phyloP scores from a whole-genome alignment of 805 yeast genomes.

The Nakazawaea wyomingensis region DNA sequence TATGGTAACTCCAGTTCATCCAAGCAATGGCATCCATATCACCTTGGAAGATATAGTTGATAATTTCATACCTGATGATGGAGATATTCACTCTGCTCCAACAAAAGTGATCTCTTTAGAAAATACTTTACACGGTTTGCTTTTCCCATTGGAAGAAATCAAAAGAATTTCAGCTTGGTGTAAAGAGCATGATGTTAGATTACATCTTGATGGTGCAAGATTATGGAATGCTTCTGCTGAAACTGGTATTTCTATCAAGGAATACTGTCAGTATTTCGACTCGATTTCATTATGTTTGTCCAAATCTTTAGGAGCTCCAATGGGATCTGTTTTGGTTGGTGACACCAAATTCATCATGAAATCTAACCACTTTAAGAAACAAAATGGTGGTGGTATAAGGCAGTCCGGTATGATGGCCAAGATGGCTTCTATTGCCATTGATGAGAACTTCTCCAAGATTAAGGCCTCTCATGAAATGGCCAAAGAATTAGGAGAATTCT shows the following conservation, averaged over 20 bases:
- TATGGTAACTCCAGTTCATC: constrained; percentile 80
- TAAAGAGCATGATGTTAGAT: constrained; percentile 44
- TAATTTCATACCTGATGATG: constrained; percentile 63
- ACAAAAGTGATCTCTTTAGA: constrained; percentile 81
- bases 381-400: constrained; percentile 90
- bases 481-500: constrained; percentile 44
- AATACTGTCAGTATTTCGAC: constrained; percentile 75
- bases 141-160: constrained; percentile 78
- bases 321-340: constrained; percentile 85
- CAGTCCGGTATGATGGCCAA: constrained; percentile 78
- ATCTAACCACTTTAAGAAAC: constrained; percentile 85
- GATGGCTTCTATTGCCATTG: constrained; percentile 78
- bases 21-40: constrained; percentile 68
- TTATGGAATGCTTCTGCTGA: constrained; percentile 85
- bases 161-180: constrained; percentile 68
- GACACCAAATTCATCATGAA: constrained; percentile 48
- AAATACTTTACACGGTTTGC: constrained; percentile 80
- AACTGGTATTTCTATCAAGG: constrained; percentile 60
- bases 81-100: constrained; percentile 85
- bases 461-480: constrained; percentile 46
- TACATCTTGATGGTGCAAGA: constrained; percentile 96
- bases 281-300: constrained; percentile 88
- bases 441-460: constrained; percentile 62
- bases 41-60: constrained; percentile 74
- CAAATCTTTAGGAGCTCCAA: constrained; percentile 89